These are phyloP conservation scores for Gyrodon lividus DNA, from an alignment of 768 basidiomycete species.

Conservation along the genomic window DNA sequence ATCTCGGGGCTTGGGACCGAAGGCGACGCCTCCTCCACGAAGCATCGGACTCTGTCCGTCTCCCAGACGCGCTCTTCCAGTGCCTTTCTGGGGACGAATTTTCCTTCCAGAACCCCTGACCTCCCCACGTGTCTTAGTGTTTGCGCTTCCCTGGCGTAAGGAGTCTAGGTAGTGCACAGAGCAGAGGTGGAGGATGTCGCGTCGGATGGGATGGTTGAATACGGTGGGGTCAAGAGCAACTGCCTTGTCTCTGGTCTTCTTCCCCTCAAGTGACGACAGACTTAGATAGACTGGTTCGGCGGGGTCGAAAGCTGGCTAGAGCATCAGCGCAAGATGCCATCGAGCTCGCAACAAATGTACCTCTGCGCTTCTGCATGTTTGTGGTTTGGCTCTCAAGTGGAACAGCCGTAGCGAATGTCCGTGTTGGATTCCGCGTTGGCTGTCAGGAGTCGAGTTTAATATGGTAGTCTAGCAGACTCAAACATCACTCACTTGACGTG, in stretches of 20 bases:
- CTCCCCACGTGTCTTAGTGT: constrained; percentile 88
- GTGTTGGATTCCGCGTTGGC: constrained; percentile 4
- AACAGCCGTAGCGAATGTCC: constrained; percentile 11
- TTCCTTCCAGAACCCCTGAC: constrained; percentile 89
- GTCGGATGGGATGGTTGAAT: constrained; percentile 85
- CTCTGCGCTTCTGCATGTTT: constrained; percentile 9
- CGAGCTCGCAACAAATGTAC: constrained; percentile 13
- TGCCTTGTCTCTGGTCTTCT: constrained; percentile 43
- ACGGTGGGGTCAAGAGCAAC: constrained; percentile 76
- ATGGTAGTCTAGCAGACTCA: not conserved
- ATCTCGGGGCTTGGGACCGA: constrained; percentile 88
- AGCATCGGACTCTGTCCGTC: constrained; percentile 86
- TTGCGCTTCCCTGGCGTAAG: constrained; percentile 88
- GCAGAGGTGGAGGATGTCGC: constrained; percentile 91
- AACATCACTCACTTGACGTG: constrained; percentile 11
- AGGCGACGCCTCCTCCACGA: constrained; percentile 89
- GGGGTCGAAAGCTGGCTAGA: constrained; percentile 36
- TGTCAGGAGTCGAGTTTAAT: not conserved
- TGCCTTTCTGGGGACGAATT: constrained; percentile 89
- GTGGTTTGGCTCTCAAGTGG: constrained; percentile 2
- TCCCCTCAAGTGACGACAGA: constrained; percentile 55
- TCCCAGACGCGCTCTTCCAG: constrained; percentile 86
- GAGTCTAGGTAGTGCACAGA: constrained; percentile 85
- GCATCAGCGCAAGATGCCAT: constrained; percentile 7
- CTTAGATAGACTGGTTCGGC: constrained; percentile 55